Percentiles rank a stretch among this genome's conserved stretches.
Conservation (phyloP, 129 eudicot genomes). For the Centrapalus pauciflorus region DNA sequence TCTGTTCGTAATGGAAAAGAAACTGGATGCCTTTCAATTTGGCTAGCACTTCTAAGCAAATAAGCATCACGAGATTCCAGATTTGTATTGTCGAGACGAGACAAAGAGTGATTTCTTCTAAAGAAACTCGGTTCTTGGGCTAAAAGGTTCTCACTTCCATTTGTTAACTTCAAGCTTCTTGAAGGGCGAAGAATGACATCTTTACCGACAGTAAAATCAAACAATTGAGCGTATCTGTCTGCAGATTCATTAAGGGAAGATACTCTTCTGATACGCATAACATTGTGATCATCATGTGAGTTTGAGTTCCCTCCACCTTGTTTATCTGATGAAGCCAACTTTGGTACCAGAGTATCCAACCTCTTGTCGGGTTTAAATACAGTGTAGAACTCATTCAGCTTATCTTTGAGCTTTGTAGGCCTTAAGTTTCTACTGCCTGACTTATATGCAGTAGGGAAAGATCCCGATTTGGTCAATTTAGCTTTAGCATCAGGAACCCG, state of each 20-base stretch:
- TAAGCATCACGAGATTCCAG: conserved; percentile 17
- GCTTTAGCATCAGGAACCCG: conserved; percentile 21
- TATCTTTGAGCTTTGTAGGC: conserved; percentile 59
- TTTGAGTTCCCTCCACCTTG: background rate
- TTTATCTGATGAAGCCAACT: background rate
- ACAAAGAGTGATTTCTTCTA: conserved; percentile 36
- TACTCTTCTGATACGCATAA: conserved; percentile 32
- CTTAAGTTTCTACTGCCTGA: conserved; percentile 24
- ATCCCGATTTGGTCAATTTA: conserved; percentile 56
- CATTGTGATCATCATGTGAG: conserved; percentile 8
- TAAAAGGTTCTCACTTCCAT: conserved; percentile 32
- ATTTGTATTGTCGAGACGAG: conserved; percentile 25
- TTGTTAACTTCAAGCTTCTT: conserved; percentile 55
- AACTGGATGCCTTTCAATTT: conserved; percentile 14
- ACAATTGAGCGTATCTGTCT: conserved; percentile 39
- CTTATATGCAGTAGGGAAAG: conserved; percentile 53
- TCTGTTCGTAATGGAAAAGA: background rate
- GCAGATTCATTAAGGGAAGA: conserved; percentile 50
- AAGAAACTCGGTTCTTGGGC: conserved; percentile 21
- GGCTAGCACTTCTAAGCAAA: conserved; percentile 5
- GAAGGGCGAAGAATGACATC: conserved; percentile 38
- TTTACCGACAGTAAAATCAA: conserved; percentile 31
- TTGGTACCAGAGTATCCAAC: background rate
- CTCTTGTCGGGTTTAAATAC: conserved; percentile 27
- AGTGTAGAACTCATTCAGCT: conserved; percentile 56